These are phyloP conservation scores for Xerocomellus amylosporus DNA, from an alignment of 768 basidiomycete species.

Conservation along the genomic window DNA sequence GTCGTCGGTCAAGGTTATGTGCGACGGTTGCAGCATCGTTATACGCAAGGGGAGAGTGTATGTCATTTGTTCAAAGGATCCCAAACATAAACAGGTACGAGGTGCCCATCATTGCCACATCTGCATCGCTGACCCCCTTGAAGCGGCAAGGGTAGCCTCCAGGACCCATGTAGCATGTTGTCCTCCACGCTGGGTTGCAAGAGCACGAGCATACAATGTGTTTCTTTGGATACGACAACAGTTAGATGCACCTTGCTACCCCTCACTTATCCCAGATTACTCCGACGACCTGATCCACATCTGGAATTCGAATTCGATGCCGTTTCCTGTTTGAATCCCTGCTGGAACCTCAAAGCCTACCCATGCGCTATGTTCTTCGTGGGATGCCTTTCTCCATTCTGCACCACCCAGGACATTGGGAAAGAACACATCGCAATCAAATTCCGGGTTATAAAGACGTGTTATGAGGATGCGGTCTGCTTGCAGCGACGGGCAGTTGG, in stretches of 20 bases:
- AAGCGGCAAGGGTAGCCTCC: slow-evolving; percentile 64
- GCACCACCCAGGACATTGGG: slow-evolving; percentile 56
- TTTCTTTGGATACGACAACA: slow-evolving; percentile 1
- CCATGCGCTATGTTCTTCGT: slow-evolving; percentile 71
- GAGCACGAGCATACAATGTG: neutral
- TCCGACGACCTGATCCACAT: slow-evolving; percentile 74
- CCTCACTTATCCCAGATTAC: neutral
- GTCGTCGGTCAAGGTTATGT: slow-evolving; percentile 90
- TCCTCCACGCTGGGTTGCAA: neutral
- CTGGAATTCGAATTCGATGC: slow-evolving; percentile 85
- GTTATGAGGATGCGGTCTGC: slow-evolving; percentile 89
- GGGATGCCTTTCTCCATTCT: slow-evolving; percentile 58
- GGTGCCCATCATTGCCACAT: neutral
- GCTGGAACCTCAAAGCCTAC: slow-evolving; percentile 73
- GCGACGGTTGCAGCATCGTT: slow-evolving; percentile 89
- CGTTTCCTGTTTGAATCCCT: slow-evolving; percentile 80
- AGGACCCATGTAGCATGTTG: too few species aligned
- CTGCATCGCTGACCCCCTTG: slow-evolving; percentile 13
- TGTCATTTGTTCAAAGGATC: slow-evolving; percentile 89
- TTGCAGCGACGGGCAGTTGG: slow-evolving; percentile 33
- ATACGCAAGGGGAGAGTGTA: slow-evolving; percentile 88
- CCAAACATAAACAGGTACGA: slow-evolving; percentile 94
- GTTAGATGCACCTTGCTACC: slow-evolving; percentile 1
- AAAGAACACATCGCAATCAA: slow-evolving; percentile 88
- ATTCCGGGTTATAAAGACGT: slow-evolving; percentile 69